Evolutionary conservation across 176 grass and related monocot genomes (phyloP).

Genomic region (Eremochloa ophiuroides): DNA sequence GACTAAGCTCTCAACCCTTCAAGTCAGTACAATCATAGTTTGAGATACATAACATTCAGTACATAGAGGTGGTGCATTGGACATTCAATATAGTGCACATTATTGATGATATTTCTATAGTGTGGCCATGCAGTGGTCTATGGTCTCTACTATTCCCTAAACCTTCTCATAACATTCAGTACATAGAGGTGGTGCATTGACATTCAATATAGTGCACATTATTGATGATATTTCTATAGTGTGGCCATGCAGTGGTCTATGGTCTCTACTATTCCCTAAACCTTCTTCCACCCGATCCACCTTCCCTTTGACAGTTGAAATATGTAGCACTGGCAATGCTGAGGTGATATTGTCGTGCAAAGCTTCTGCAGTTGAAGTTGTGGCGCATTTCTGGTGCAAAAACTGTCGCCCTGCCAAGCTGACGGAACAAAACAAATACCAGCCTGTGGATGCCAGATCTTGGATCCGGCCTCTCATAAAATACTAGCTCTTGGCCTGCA

Average conservation of each 20-base stretch:
- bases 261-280: constrained; percentile 23
- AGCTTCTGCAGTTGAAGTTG: constrained; percentile 56
- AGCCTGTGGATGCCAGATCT: constrained; percentile 73
- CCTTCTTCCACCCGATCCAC: constrained; percentile 57
- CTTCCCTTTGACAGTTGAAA: constrained; percentile 82
- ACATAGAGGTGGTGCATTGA: constrained; percentile 4
- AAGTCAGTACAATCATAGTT: neutral
- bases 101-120: constrained; percentile 7
- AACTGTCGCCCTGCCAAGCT: constrained; percentile 54
- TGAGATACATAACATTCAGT: neutral
- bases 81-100: constrained; percentile 8
- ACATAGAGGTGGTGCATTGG: neutral
- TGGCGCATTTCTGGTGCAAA: constrained; percentile 51
- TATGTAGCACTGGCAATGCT: constrained; percentile 47
- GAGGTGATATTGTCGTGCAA: constrained; percentile 57
- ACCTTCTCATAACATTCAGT: too few relatives aligned
- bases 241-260: neutral
- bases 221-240: constrained; percentile 13
- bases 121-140: neutral
- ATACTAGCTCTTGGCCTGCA: constrained; percentile 51
- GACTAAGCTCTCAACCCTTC: neutral
- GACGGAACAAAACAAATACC: constrained; percentile 57
- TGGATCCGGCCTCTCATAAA: constrained; percentile 67
- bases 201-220: constrained; percentile 21
- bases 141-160: constrained; percentile 11